Evolutionary conservation across 306 rosid genomes (phyloP).

Genomic region (Sicyos baderoa): DNA sequence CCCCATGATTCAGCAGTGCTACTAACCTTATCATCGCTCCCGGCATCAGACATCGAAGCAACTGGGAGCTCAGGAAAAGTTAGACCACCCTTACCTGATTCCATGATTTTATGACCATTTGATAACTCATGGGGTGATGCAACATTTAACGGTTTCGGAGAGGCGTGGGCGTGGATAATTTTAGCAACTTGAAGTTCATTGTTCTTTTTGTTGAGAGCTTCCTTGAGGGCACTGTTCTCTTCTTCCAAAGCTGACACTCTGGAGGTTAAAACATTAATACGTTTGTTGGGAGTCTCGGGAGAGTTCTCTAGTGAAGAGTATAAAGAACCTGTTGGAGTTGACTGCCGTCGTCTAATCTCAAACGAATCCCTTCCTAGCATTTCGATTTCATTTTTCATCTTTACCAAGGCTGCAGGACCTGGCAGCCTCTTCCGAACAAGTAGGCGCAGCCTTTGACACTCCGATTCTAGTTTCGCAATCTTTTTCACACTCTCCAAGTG

Average conservation of each 20-base stretch:
- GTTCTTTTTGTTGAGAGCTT: constrained; percentile 38
- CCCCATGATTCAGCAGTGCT: constrained; percentile 76
- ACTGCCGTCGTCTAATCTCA: constrained; percentile 45
- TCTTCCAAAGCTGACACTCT: constrained; percentile 62
- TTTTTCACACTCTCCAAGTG: constrained; percentile 62
- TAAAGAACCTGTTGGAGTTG: constrained; percentile 32
- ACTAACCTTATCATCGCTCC: constrained; percentile 62
- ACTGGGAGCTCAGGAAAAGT: constrained; percentile 38
- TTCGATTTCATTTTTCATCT: constrained; percentile 83
- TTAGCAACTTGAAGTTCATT: constrained; percentile 52
- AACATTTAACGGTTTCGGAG: constrained; percentile 37
- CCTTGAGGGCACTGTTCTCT: constrained; percentile 59
- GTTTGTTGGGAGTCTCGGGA: constrained; percentile 41
- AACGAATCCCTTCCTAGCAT: constrained; percentile 53
- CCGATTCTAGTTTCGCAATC: constrained; percentile 75
- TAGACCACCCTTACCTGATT: constrained; percentile 1
- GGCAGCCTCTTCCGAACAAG: constrained; percentile 78
- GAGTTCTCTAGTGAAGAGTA: constrained; percentile 41
- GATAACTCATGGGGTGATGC: constrained; percentile 27
- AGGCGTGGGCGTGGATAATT: constrained; percentile 50
- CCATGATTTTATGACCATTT: constrained; percentile 27
- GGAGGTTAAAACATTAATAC: constrained; percentile 39
- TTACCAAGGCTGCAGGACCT: constrained; percentile 79
- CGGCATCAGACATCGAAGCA: constrained; percentile 58
- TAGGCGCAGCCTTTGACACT: constrained; percentile 82